Evolutionary conservation across 2,329 filamentous ascomycete species (phyloP), one percentile per base, ranked within the genome.

Genomic region (Scedosporium aurantiacum): DNA sequence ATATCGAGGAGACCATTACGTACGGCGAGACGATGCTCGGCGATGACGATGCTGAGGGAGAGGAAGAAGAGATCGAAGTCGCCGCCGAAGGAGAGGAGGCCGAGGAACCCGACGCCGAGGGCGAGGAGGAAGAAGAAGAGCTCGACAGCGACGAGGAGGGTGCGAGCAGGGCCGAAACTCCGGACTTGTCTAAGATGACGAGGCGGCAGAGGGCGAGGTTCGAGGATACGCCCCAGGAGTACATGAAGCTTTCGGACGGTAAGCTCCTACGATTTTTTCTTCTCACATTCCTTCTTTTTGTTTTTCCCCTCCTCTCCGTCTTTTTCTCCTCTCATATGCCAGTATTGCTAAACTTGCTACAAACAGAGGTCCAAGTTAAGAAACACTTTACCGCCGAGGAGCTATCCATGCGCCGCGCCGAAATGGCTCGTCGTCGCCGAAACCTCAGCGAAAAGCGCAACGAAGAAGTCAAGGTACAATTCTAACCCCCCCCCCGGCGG

Each of bases 401-500:
- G 65, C 69, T 84, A 10, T 84, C 82, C 25, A 85, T 85, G 82
- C 77, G 82, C 12, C 76, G 82, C 5, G 79, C 82, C 47, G 82
- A 85, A 67, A 85, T 85, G 82, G 82, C 82, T 2, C 80, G 82
- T 27, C 77, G 82, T 55, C 75, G 82, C 62, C 79, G 82, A 55
- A 85, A 85, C 66, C 75, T 85, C n/a, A 84, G 82, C 66, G 82
- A 85, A 65, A 85, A 85, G 73, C 80, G 82, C 57, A 85, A 82
- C 63, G 82, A 85, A 64, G 82, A 85, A 72, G 82, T 85, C 70
- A 85, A 84, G 78, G 82, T 80, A 75, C n/a, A 61, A 72, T 62
- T 18, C 14, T 16, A 18, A 10, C 40, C 16, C 47, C 3, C 23
- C 10, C 27, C 45, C 28, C 8, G 3, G 27, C 14, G 2, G 16